Base-by-base conservation (phyloP, 768 basidiomycete species). In the Rhodosporidiobolus odoratus region DNA sequence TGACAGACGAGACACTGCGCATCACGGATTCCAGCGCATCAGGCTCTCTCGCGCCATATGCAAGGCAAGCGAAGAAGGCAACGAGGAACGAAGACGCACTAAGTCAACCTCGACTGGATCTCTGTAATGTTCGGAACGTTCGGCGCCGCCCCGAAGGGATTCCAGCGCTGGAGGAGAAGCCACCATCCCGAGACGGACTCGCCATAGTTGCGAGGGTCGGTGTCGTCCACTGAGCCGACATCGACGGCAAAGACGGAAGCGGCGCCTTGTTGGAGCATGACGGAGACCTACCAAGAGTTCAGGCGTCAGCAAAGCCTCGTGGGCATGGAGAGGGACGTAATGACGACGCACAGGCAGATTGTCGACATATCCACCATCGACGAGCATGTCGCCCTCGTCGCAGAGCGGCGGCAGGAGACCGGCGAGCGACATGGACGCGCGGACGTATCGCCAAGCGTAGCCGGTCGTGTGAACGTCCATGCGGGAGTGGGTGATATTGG, bases 391-490 rank as follows among this genome's bases (percentile, higher is more conserved):
- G 4, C 96, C 96, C 73, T 94, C 89, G 76, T 98, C 93, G 73
- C 92, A 95, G 15, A 99, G 80, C 0, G 96, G 96, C 6, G 96
- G 96, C 9, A 99, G 82, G 57, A 99, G 83, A 75, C 96, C 96
- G 57, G 94, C 94, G 74, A 99, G 81, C 2, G 94, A 91, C 96
- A 99, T 99, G 2, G 94, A 97, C 25, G 93, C 96, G 63, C 91
- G 89, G 64, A 91, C 90, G 78, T 87, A 91, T 75, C 92, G 84
- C 95, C 95, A 99, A 19, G 96, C 95, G 81, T 97, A 98, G n/a
- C 96, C 96, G 19, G 91, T 91, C 75, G 94, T 90, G 76, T 99
- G 96, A 52, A 98, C 88, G 77, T 98, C 93, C 92, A 98, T 98
- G 15, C 88, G 85, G 15, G 92, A 96, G 54, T 90, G 91, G 62